Conservation (phyloP, 2,329 filamentous ascomycete species). For the Diaporthe ampelina region DNA sequence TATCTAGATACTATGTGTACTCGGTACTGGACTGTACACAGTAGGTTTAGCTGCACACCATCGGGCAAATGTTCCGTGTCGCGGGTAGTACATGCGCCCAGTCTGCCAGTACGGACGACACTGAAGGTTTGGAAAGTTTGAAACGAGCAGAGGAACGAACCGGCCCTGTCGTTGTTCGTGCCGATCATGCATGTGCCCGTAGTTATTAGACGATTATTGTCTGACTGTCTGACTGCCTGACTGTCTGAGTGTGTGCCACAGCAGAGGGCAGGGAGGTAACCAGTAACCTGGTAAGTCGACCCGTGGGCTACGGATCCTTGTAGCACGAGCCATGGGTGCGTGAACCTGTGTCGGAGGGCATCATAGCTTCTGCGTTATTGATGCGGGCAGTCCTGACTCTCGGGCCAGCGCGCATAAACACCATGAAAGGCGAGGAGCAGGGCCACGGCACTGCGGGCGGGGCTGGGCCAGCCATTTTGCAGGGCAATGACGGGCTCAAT, state of each 20-base stretch:
- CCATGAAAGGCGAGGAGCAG: no score
- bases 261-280: no score
- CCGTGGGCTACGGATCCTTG: not conserved
- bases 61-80: constrained; percentile 5
- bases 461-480: constrained; percentile 16
- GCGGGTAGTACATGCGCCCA: not conserved
- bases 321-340: constrained; percentile 8
- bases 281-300: no score
- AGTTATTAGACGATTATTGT: constrained; percentile 12
- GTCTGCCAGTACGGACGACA: not conserved
- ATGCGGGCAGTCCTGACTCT: constrained; percentile 21
- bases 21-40: no score
- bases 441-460: constrained; percentile 9
- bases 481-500: constrained; percentile 26
- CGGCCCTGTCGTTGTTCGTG: constrained; percentile 20
- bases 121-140: constrained; percentile 20
- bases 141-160: constrained; percentile 28
- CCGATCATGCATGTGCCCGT: constrained; percentile 34
- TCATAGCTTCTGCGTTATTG: constrained; percentile 24
- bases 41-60: not conserved
- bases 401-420: constrained; percentile 29
- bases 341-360: constrained; percentile 9
- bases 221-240: constrained; percentile 9
- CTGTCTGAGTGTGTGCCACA: no score
- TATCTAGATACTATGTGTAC: no score